Conservation (phyloP, 495 filamentous ascomycete species). For the Aspergillus indologenus region DNA sequence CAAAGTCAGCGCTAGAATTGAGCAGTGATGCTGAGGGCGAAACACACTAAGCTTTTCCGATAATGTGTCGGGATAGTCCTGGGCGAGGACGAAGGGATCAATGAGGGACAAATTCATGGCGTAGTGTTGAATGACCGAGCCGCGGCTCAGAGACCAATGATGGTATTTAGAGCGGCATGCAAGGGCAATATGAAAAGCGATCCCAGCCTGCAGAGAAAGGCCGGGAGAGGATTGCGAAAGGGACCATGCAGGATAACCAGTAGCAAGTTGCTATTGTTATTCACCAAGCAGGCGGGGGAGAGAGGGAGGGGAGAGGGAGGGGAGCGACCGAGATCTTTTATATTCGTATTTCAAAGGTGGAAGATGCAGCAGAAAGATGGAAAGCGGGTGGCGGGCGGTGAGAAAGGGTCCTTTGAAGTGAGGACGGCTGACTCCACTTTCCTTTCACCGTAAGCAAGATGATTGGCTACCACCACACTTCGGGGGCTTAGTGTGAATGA, state of each 20-base stretch:
- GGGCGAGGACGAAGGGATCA: slow-evolving; percentile 80
- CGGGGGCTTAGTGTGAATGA: slow-evolving; percentile 9
- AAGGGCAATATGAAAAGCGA: slow-evolving; percentile 8
- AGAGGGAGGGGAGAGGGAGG: slow-evolving; percentile 1
- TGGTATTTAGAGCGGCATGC: not conserved
- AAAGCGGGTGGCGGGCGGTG: slow-evolving; percentile 23
- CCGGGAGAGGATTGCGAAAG: slow-evolving; percentile 23
- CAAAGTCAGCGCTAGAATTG: slow-evolving; percentile 7
- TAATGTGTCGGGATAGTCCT: slow-evolving; percentile 90
- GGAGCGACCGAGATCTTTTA: not conserved
- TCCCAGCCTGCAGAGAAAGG: slow-evolving; percentile 31
- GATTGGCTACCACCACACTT: slow-evolving; percentile 5
- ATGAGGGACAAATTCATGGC: slow-evolving; percentile 79
- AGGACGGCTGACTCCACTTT: not conserved
- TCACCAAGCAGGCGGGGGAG: slow-evolving; percentile 14
- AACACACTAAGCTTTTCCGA: slow-evolving; percentile 74
- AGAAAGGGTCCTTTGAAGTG: slow-evolving; percentile 13
- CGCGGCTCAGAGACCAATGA: not conserved
- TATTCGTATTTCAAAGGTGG: slow-evolving; percentile 1
- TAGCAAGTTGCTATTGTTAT: slow-evolving; percentile 3
- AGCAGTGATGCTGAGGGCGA: not conserved
- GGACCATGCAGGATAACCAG: slow-evolving; percentile 29
- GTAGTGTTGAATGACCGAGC: slow-evolving; percentile 37
- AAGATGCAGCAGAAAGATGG: slow-evolving; percentile 11
- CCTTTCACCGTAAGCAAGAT: not conserved